phyloP scores from a whole-genome alignment of 345 rosid species.

The Moricandia moricandioides region DNA sequence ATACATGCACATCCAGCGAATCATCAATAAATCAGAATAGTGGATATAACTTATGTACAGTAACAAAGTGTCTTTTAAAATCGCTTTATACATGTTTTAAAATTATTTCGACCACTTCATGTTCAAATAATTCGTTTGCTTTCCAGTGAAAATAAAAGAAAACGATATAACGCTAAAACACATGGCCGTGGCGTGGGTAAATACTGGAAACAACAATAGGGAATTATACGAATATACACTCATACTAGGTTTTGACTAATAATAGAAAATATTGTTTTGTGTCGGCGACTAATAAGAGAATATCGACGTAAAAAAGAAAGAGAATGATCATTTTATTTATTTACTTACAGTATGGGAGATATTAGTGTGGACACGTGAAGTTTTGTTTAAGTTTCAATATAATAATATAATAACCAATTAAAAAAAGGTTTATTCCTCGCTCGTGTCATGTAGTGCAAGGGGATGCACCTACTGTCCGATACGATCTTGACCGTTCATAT shows the following conservation, averaged over 20 bases:
- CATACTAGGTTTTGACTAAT: conserved; percentile 22
- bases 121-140: neutral
- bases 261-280: neutral
- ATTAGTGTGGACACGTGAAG: conserved; percentile 17
- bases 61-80: neutral
- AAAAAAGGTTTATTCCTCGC: neutral
- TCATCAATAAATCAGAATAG: neutral
- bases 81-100: neutral
- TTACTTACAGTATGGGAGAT: neutral
- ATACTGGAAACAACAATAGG: neutral
- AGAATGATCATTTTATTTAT: neutral
- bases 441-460: conserved; percentile 2
- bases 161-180: neutral
- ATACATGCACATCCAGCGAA: neutral
- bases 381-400: neutral
- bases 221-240: conserved; percentile 14
- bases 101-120: neutral
- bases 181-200: conserved; percentile 25
- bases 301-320: neutral
- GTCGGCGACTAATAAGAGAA: neutral
- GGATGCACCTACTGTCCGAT: neutral
- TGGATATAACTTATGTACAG: neutral
- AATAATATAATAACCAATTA: too few species aligned
- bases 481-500: conserved; percentile 24
- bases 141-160: neutral